Base-by-base conservation (phyloP, 768 basidiomycete genomes). In the Pisolithus albus region DNA sequence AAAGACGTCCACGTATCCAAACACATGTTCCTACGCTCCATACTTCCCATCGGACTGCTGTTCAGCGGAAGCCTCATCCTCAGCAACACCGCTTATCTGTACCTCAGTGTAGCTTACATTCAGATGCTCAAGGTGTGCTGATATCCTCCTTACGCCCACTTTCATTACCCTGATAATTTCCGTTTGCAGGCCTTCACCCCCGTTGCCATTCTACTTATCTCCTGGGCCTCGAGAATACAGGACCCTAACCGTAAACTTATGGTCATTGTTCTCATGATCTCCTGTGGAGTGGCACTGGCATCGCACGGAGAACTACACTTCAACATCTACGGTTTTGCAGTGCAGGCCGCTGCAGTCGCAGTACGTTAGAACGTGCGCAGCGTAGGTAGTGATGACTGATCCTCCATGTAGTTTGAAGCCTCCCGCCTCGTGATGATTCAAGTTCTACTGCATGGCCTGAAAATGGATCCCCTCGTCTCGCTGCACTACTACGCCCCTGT, bases 401-500 rank as follows among this genome's bases (percentile, higher is more conserved):
- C 10, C n/a, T 7, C 46, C 24, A 4, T 16, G 13, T 62, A 88
- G 83, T 97, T 97, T 64, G 95, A 99, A 70, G 87, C 92, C 1
- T 87, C 88, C 18, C 87, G 95, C 38, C 80, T 98, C 11, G 92
- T 98, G 21, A 92, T 96, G 83, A 97, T 98, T 54, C 89, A 98
- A 66, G 82, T 94, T 48, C 82, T 98, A 38, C 75, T 98, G 0
- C 92, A 96, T 63, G 93, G 93, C 36, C 73, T 96, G 62, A 96
- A 96, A 72, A 97, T 98, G 94, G 92, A 96, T 63, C 95, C 95
- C 0, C 80, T 97, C 6, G 89, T 92, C 19, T 96, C 93, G 6
- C 70, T 98, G 47, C 90, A 98, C 73, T 97, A 95, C 73, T 96
- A 93, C 64, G 93, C 94, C 9, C 93, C 93, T 13, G 90, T 97